A percentile compares a stretch with the other conserved stretches of the same genome.
Conservation (phyloP, 495 filamentous ascomycete species). For the Talaromyces stipitatus region DNA sequence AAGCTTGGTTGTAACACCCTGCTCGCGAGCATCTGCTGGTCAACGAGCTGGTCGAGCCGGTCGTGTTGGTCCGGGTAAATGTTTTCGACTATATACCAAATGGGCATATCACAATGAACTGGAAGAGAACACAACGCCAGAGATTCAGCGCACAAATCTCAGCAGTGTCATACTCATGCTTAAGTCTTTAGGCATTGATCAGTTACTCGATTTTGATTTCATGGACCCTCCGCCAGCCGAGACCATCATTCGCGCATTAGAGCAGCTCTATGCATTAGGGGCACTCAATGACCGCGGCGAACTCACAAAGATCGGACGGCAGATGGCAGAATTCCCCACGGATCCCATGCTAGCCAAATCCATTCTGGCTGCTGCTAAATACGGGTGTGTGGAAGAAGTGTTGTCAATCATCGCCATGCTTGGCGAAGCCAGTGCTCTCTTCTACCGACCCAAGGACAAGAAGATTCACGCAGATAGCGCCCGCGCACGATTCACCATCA, state of each 20-base stretch:
- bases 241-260: constrained; percentile 81
- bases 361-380: constrained; percentile 80
- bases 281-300: constrained; percentile 85
- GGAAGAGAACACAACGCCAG: constrained; percentile 85
- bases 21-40: constrained; percentile 89
- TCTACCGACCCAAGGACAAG: constrained; percentile 96
- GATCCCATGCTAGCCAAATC: constrained; percentile 90
- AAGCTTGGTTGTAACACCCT: constrained; percentile 81
- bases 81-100: constrained; percentile 91
- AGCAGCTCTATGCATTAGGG: constrained; percentile 86
- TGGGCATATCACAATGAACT: constrained; percentile 93
- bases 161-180: constrained; percentile 77
- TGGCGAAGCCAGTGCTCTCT: constrained; percentile 77
- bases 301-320: constrained; percentile 83
- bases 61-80: constrained; percentile 88
- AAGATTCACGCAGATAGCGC: constrained; percentile 93
- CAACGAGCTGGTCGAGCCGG: constrained; percentile 89
- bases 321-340: constrained; percentile 96
- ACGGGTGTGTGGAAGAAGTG: constrained; percentile 90
- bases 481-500: constrained; percentile 83
- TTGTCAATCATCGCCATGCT: constrained; percentile 94
- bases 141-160: constrained; percentile 89
- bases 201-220: constrained; percentile 92
- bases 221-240: constrained; percentile 92
- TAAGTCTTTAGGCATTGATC: constrained; percentile 88